Conservation (phyloP, 1,284 basidiomycete genomes). For the Pyrrhoderma lamaoense region DNA sequence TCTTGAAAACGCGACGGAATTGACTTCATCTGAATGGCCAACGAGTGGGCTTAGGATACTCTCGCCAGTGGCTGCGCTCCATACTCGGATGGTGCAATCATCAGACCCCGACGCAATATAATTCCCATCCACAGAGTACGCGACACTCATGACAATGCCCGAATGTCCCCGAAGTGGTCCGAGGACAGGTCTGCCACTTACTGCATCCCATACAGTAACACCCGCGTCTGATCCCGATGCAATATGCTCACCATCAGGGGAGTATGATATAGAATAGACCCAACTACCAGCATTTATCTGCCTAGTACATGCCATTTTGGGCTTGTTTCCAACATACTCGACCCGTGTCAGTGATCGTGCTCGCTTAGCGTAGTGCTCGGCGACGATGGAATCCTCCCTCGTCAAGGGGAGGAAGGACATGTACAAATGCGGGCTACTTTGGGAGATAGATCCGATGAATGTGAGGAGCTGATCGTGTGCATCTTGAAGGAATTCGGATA, state of each 20-base stretch:
- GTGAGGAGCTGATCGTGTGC: background rate
- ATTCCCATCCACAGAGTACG: constrained; percentile 6
- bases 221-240: background rate
- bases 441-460: background rate
- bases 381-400: constrained; percentile 9
- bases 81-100: background rate
- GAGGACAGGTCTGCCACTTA: no score
- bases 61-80: constrained; percentile 5
- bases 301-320: no score
- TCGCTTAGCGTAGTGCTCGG: background rate
- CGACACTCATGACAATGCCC: background rate
- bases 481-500: no score
- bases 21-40: background rate
- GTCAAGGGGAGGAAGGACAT: constrained; percentile 7
- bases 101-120: constrained; percentile 1
- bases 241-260: background rate
- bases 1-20: background rate
- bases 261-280: background rate
- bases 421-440: constrained; percentile 1
- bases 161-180: no score
- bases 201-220: background rate
- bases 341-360: no score
- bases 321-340: no score
- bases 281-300: background rate
- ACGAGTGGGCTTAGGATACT: background rate